Percentiles rank a stretch among this genome's conserved stretches.
These are phyloP conservation scores for Erysimum pusillum DNA, from an alignment of 441 rosid species.

Conservation along the genomic window DNA sequence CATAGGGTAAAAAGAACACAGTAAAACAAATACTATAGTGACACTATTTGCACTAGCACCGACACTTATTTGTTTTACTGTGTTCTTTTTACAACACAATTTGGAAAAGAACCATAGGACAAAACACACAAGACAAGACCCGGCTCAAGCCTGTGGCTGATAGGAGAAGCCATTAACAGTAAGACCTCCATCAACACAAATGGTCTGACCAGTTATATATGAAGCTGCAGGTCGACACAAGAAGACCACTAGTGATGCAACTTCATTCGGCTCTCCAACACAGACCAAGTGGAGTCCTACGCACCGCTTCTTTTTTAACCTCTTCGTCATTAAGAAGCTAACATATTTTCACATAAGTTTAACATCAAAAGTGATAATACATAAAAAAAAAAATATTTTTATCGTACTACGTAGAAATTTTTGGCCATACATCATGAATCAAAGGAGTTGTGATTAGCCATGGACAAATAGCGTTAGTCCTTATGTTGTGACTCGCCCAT, in stretches of 20 bases:
- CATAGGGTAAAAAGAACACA: too few relatives aligned
- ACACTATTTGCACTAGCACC: background rate
- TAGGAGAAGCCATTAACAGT: conserved; percentile 60
- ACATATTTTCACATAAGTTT: too few relatives aligned
- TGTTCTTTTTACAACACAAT: background rate
- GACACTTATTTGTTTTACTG: background rate
- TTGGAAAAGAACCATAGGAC: background rate
- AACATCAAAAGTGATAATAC: too few relatives aligned
- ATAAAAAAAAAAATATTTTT: too few relatives aligned
- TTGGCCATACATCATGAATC: background rate
- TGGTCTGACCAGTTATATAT: conserved; percentile 75
- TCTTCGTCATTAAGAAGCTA: too few relatives aligned
- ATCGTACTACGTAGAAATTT: background rate
- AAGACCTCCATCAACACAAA: conserved; percentile 79
- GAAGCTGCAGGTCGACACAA: conserved; percentile 82
- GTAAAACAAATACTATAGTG: too few relatives aligned
- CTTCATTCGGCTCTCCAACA: conserved; percentile 73
- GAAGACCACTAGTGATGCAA: conserved; percentile 70
- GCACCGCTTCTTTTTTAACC: background rate
- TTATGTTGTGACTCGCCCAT: conserved; percentile 4
- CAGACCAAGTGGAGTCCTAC: conserved; percentile 61
- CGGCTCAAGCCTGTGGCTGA: conserved; percentile 39
- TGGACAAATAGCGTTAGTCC: background rate
- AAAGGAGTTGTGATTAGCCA: background rate
- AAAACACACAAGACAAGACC: background rate